A percentile compares a stretch with the other conserved stretches of the same genome.
These are phyloP conservation scores for Mycothermus thermophilus DNA, from an alignment of 495 filamentous ascomycete genomes.

Conservation along the genomic window DNA sequence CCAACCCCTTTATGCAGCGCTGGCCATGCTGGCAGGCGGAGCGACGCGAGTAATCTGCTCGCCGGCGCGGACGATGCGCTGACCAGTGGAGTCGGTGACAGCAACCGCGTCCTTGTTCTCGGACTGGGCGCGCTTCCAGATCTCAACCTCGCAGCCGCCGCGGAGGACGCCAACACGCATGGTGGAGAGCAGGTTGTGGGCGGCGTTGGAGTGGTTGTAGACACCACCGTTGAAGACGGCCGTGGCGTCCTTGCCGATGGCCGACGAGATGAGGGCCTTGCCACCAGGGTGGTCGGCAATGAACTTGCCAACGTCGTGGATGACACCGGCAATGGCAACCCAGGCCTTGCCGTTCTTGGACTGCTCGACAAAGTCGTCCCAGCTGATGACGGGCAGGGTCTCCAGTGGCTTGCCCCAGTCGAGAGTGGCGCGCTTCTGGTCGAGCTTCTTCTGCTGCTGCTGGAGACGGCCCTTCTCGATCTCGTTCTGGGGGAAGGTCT, in stretches of 20 bases:
- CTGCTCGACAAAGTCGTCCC: conserved; percentile 88
- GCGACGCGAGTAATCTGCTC: conserved; percentile 75
- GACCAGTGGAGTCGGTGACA: conserved; percentile 67
- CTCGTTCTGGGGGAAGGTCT: conserved; percentile 95
- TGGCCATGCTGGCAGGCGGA: conserved; percentile 56
- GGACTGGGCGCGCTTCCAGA: conserved; percentile 90
- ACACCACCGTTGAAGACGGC: conserved; percentile 99
- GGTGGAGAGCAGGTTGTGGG: conserved; percentile 91
- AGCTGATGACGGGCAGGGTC: conserved; percentile 87
- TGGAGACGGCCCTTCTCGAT: conserved; percentile 98
- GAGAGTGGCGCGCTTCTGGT: conserved; percentile 80
- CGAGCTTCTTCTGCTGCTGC: conserved; percentile 97
- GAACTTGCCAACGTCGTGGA: conserved; percentile 90
- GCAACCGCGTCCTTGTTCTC: conserved; percentile 77
- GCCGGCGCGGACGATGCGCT: conserved; percentile 79
- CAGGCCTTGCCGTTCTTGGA: conserved; percentile 69
- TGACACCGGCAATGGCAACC: conserved; percentile 80
- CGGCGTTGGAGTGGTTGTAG: conserved; percentile 94
- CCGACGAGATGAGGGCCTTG: conserved; percentile 84
- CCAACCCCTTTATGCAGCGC: conserved; percentile 62
- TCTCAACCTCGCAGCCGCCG: conserved; percentile 93
- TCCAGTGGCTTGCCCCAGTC: conserved; percentile 96
- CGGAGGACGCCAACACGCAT: conserved; percentile 96
- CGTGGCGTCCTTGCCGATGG: conserved; percentile 93
- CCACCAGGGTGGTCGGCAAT: conserved; percentile 96